Percentiles rank a stretch among this genome's conserved stretches.
phyloP scores from a whole-genome alignment of 2,329 filamentous ascomycete genomes.

The Pseudonectria buxi region DNA sequence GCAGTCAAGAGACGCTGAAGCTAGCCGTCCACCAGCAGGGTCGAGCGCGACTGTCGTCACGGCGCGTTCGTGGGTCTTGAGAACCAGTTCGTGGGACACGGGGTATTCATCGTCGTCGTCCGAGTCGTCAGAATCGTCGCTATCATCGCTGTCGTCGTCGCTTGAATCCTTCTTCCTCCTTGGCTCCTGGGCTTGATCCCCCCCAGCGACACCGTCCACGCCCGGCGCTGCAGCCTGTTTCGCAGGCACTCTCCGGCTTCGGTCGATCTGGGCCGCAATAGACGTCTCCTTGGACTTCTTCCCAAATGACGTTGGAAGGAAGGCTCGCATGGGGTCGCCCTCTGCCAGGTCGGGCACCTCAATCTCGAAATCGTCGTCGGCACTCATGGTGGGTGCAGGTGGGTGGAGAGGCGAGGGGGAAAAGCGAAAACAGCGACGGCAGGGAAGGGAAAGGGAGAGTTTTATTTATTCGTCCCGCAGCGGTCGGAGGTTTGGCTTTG shows the following conservation, averaged over 20 bases:
- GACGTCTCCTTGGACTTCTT: slow-evolving; percentile 70
- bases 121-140: slow-evolving; percentile 44
- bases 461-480: background rate
- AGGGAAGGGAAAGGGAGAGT: slow-evolving; percentile 13
- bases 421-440: slow-evolving; percentile 7
- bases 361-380: slow-evolving; percentile 53
- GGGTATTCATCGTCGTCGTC: slow-evolving; percentile 85
- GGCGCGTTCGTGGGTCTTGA: slow-evolving; percentile 87
- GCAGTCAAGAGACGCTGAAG: slow-evolving; percentile 89
- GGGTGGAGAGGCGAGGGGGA: slow-evolving; percentile 6
- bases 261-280: slow-evolving; percentile 73
- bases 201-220: slow-evolving; percentile 8
- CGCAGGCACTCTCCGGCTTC: slow-evolving; percentile 55
- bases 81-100: slow-evolving; percentile 82
- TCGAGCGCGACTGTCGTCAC: slow-evolving; percentile 82
- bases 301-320: slow-evolving; percentile 77
- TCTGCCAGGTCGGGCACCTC: slow-evolving; percentile 46
- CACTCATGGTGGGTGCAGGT: slow-evolving; percentile 40
- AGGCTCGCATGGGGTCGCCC: slow-evolving; percentile 67
- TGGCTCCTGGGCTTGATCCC: slow-evolving; percentile 10
- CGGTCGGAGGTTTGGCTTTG: slow-evolving; percentile 5
- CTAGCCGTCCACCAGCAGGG: slow-evolving; percentile 73
- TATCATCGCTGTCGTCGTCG: slow-evolving; percentile 36
- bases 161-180: slow-evolving; percentile 37
- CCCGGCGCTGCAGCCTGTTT: slow-evolving; percentile 3